Evolutionary conservation across 805 yeast genomes (phyloP).

Genomic region (Kodamaea hsintzibuensis): DNA sequence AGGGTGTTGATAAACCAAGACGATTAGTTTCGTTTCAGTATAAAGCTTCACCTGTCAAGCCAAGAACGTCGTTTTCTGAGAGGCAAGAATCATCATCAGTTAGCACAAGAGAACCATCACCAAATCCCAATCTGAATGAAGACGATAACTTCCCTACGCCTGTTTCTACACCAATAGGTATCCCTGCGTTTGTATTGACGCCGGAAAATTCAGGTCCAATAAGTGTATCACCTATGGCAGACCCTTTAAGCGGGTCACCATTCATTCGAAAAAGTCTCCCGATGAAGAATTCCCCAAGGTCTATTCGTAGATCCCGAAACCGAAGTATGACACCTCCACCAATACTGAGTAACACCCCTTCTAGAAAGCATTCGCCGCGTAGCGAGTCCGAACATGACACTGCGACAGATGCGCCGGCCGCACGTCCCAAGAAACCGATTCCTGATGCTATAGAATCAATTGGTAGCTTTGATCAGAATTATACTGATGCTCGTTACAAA

Average conservation of each 20-base stretch:
- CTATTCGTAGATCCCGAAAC: not conserved
- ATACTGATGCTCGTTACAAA: not conserved
- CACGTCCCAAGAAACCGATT: constrained; percentile 5
- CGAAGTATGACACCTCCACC: constrained; percentile 1
- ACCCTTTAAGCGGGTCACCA: not conserved
- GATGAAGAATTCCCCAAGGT: not conserved
- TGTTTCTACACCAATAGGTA: not conserved
- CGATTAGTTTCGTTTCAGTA: constrained; percentile 8
- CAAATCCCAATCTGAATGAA: not conserved
- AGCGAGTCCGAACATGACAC: not conserved
- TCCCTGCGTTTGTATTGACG: not conserved
- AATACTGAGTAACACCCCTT: not conserved
- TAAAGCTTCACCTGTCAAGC: not conserved
- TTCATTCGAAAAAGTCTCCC: not conserved
- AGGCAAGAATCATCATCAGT: not conserved
- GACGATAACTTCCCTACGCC: not conserved
- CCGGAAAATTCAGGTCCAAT: not conserved
- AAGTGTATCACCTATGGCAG: not conserved
- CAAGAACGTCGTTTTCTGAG: not conserved
- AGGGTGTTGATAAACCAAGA: constrained; percentile 4
- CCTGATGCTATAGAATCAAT: constrained; percentile 12
- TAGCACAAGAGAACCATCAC: not conserved
- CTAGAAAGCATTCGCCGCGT: not conserved
- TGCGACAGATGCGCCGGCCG: not conserved
- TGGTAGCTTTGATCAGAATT: constrained; percentile 7